Evolutionary conservation across 1,284 basidiomycete species (phyloP).

Genomic region (Pascua sp.): DNA sequence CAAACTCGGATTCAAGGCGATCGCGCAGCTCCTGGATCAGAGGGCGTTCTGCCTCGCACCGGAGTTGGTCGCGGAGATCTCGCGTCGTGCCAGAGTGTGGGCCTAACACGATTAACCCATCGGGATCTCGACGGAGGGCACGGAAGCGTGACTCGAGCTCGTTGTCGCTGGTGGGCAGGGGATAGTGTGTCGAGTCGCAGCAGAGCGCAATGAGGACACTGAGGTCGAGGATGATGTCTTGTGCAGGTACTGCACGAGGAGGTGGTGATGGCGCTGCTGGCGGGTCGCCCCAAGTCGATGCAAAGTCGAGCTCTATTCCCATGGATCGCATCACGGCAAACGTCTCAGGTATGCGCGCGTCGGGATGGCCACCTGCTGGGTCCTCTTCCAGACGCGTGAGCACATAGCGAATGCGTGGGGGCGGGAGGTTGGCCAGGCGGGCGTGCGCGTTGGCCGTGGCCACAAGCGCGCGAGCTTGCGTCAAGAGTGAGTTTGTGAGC

Average conservation of each 20-base stretch:
- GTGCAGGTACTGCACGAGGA: conserved; percentile 1
- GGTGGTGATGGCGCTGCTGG: background rate
- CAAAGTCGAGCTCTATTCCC: conserved; percentile 57
- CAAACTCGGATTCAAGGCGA: conserved; percentile 13
- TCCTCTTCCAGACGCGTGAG: conserved; percentile 63
- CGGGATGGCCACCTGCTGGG: conserved; percentile 37
- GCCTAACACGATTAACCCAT: conserved; percentile 7
- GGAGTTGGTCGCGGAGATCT: conserved; percentile 41
- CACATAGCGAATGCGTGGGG: conserved; percentile 57
- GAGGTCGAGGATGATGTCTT: conserved; percentile 68
- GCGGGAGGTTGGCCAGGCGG: conserved; percentile 21
- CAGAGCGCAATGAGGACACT: conserved; percentile 76
- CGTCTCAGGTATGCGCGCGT: conserved; percentile 63
- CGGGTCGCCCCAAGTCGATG: background rate
- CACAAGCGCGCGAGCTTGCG: conserved; percentile 51
- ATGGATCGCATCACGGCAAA: conserved; percentile 58
- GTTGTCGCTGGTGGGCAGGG: conserved; percentile 58
- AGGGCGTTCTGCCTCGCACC: conserved; percentile 37
- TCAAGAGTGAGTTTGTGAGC: conserved; percentile 57
- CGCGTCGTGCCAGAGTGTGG: conserved; percentile 31
- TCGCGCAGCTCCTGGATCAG: conserved; percentile 36
- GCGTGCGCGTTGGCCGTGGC: conserved; percentile 59
- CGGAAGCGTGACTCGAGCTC: conserved; percentile 60
- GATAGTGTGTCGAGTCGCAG: conserved; percentile 73
- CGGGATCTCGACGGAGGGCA: background rate